A percentile compares a stretch with the other conserved stretches of the same genome.
Evolutionary conservation across 805 yeast species (phyloP).

Genomic region (Candida mattraensis): DNA sequence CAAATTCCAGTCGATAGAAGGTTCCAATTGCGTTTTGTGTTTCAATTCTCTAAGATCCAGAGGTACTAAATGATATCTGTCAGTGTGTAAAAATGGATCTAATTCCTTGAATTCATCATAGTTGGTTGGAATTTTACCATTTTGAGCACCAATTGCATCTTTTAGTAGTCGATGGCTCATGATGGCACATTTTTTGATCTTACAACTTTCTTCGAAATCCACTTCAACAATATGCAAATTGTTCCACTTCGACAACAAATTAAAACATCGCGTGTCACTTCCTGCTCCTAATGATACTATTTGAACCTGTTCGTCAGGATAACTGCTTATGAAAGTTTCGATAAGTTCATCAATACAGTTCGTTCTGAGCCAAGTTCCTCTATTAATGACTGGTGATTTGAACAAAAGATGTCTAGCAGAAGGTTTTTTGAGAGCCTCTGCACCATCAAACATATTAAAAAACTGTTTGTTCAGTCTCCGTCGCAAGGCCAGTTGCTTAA

Average conservation of each 20-base stretch:
- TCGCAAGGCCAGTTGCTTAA: conserved; percentile 26
- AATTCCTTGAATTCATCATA: conserved; percentile 25
- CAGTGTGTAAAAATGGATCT: conserved; percentile 36
- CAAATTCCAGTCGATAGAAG: conserved; percentile 23
- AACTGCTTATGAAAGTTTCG: conserved; percentile 38
- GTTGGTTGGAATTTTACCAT: conserved; percentile 9
- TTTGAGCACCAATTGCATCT: conserved; percentile 24
- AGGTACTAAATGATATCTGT: conserved; percentile 52
- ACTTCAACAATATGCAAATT: conserved; percentile 53
- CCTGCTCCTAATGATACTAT: conserved; percentile 79
- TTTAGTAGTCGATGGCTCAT: conserved; percentile 31
- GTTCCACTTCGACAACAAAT: conserved; percentile 37
- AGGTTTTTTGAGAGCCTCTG: neutral
- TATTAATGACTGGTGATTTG: conserved; percentile 65
- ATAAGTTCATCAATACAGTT: conserved; percentile 48
- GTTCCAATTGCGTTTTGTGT: conserved; percentile 5
- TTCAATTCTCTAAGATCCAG: conserved; percentile 49
- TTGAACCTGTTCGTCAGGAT: conserved; percentile 38
- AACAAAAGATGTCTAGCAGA: conserved; percentile 5
- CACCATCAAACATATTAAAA: conserved; percentile 28
- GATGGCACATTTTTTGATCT: conserved; percentile 52
- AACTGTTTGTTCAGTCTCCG: conserved; percentile 42
- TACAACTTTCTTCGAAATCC: conserved; percentile 59
- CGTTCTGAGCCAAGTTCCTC: conserved; percentile 69
- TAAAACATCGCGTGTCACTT: conserved; percentile 69